Percentiles rank a stretch among this genome's conserved stretches.
phyloP scores from a whole-genome alignment of 176 grass and related monocot genomes.

The Zoysia japonica region DNA sequence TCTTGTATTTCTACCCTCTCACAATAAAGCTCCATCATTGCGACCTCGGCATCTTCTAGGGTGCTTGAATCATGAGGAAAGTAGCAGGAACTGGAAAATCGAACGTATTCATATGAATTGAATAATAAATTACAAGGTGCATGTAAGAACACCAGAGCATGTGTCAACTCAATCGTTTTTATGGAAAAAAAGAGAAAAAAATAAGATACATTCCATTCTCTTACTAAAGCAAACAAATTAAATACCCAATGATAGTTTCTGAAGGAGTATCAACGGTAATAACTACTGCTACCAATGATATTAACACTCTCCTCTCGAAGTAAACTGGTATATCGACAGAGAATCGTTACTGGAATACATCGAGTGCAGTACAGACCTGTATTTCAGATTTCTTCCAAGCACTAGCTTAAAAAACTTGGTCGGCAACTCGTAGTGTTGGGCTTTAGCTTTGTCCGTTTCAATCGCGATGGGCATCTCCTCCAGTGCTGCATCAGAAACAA shows the following conservation, averaged over 20 bases:
- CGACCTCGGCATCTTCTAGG: conserved; percentile 80
- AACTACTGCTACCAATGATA: background rate
- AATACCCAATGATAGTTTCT: background rate
- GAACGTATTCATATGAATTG: background rate
- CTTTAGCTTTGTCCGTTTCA: conserved; percentile 78
- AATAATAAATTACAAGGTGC: background rate
- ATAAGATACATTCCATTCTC: background rate
- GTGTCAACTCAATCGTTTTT: background rate
- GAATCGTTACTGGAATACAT: background rate
- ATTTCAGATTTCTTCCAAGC: conserved; percentile 80
- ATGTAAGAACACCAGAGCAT: background rate
- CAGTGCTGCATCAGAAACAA: conserved; percentile 48
- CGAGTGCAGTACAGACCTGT: conserved; percentile 50
- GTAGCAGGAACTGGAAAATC: conserved; percentile 71
- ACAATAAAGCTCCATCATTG: conserved; percentile 89
- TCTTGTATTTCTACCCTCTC: conserved; percentile 81
- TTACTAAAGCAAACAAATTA: background rate
- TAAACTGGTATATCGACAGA: background rate
- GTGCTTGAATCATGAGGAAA: conserved; percentile 69
- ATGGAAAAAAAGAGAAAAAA: background rate
- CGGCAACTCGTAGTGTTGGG: conserved; percentile 87
- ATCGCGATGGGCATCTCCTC: conserved; percentile 89
- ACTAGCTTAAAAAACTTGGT: conserved; percentile 91
- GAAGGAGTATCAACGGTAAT: background rate
- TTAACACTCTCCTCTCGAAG: background rate